A percentile compares a stretch with the other conserved stretches of the same genome.
Conservation (phyloP, 169 alveolate species). For the Plasmodium chabaudi region DNA sequence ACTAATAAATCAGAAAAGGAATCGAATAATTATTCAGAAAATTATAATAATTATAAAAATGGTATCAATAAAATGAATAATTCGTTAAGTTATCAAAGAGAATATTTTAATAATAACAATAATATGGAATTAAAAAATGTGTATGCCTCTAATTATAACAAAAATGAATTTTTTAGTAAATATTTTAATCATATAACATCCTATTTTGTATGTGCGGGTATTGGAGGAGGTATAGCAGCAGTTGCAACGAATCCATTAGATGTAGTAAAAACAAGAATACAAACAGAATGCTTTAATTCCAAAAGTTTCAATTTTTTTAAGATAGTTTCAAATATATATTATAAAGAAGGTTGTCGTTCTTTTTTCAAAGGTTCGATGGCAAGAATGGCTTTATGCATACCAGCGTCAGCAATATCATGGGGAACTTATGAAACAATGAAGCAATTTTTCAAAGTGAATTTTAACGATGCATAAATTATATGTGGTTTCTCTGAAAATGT, state of each 20-base stretch:
- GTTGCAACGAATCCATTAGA: conserved; percentile 96
- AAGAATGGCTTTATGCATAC: conserved; percentile 91
- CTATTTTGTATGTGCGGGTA: conserved; percentile 91
- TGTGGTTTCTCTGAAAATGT: too few relatives aligned
- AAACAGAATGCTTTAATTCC: conserved; percentile 91
- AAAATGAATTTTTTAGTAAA: conserved; percentile 58
- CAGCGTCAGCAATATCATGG: conserved; percentile 97
- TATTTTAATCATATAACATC: conserved; percentile 77
- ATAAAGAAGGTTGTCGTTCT: conserved; percentile 90
- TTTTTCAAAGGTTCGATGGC: conserved; percentile 93
- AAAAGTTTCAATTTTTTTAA: conserved; percentile 77
- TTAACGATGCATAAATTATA: conserved; percentile 29
- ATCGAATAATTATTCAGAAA: conserved; percentile 27
- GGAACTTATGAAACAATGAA: conserved; percentile 95
- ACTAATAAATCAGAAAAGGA: conserved; percentile 35
- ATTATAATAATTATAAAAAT: conserved; percentile 1
- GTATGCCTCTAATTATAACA: conserved; percentile 32
- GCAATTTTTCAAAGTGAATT: conserved; percentile 59
- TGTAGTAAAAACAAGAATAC: conserved; percentile 96
- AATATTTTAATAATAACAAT: conserved; percentile 4
- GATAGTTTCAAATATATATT: conserved; percentile 81
- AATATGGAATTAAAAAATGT: conserved; percentile 54
- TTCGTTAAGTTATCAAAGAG: conserved; percentile 11
- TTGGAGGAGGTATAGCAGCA: conserved; percentile 97
- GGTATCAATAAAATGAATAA: conserved; percentile 5